These are phyloP conservation scores for Exsudoporus floridanus DNA, from an alignment of 1,284 basidiomycete genomes.

Conservation along the genomic window DNA sequence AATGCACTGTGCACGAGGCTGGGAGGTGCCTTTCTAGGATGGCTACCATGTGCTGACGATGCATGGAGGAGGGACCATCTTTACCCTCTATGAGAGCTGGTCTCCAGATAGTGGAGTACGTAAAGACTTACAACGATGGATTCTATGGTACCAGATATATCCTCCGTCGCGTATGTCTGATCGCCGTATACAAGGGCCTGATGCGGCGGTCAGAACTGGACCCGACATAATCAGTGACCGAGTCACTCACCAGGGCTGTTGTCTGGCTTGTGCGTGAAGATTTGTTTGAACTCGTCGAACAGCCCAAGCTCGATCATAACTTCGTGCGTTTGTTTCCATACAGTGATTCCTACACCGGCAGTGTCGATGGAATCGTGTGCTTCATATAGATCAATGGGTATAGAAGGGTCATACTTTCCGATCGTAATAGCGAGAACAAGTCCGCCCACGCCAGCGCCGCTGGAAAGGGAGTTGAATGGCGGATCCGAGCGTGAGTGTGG, in stretches of 20 bases:
- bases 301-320: slow-evolving; percentile 22
- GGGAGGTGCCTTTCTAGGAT: slow-evolving; percentile 23
- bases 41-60: slow-evolving; percentile 27
- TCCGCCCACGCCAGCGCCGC: slow-evolving; percentile 24
- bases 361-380: slow-evolving; percentile 15
- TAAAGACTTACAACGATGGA: slow-evolving; percentile 5
- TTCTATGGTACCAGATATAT: slow-evolving; percentile 18
- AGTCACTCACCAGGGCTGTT: neutral
- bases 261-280: neutral
- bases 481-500: neutral
- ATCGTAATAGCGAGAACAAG: slow-evolving; percentile 24
- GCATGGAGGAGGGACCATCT: slow-evolving; percentile 17
- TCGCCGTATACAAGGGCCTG: slow-evolving; percentile 10
- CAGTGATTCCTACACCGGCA: slow-evolving; percentile 18
- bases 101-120: too few species aligned
- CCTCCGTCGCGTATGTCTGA: slow-evolving; percentile 23
- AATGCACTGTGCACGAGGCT: slow-evolving; percentile 21
- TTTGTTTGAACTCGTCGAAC: slow-evolving; percentile 17
- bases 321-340: slow-evolving; percentile 10
- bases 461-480: neutral
- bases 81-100: neutral
- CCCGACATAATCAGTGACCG: neutral
- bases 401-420: slow-evolving; percentile 22
- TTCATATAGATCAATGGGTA: slow-evolving; percentile 27
- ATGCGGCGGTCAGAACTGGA: neutral